A percentile compares a stretch with the other conserved stretches of the same genome.
Evolutionary conservation across 1,284 basidiomycete genomes (phyloP).

Genomic region (Apiotrichum laibachii): DNA sequence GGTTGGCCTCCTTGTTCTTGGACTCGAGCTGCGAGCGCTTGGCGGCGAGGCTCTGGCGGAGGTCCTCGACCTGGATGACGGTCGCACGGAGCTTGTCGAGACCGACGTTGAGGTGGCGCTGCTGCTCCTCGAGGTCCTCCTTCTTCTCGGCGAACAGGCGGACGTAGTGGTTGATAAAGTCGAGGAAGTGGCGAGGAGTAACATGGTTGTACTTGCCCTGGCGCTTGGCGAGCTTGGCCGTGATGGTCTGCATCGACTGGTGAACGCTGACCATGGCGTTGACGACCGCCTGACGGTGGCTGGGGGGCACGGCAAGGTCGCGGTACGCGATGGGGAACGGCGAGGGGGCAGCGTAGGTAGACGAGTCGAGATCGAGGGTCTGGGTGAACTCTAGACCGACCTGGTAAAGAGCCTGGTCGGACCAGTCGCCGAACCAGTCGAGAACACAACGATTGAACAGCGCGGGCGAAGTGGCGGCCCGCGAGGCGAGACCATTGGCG

Average conservation of each 20-base stretch:
- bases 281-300: constrained; percentile 72
- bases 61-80: constrained; percentile 91
- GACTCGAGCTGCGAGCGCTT: constrained; percentile 90
- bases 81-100: constrained; percentile 96
- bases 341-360: constrained; percentile 70
- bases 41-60: constrained; percentile 90
- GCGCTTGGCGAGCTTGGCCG: constrained; percentile 79
- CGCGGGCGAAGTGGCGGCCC: constrained; percentile 95
- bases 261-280: constrained; percentile 95
- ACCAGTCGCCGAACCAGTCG: constrained; percentile 99
- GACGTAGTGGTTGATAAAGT: constrained; percentile 98
- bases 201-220: constrained; percentile 94
- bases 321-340: constrained; percentile 87
- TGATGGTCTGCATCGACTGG: constrained; percentile 83
- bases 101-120: constrained; percentile 96
- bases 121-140: constrained; percentile 98
- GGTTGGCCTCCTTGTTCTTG: constrained; percentile 93
- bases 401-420: constrained; percentile 94
- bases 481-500: constrained; percentile 86
- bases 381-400: constrained; percentile 93
- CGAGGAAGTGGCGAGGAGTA: constrained; percentile 97
- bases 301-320: constrained; percentile 72
- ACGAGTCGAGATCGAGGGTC: constrained; percentile 81
- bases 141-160: constrained; percentile 95
- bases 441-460: constrained; percentile 97